Evolutionary conservation across 306 rosid species (phyloP).

Genomic region (Dicorynia guianensis): DNA sequence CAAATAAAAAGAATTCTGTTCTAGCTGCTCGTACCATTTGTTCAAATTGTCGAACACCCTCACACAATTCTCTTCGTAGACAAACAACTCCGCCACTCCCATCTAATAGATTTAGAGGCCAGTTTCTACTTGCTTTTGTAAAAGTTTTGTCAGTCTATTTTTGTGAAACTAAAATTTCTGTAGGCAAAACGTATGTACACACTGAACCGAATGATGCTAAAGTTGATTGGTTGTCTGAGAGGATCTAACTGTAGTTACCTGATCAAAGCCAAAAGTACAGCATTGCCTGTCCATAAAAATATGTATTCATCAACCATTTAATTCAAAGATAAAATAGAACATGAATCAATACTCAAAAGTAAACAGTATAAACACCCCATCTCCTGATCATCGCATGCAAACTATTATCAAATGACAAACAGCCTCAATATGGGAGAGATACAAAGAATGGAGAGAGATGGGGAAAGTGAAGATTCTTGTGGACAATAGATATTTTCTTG

Average conservation of each 20-base stretch:
- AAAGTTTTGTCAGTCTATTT: too few species aligned
- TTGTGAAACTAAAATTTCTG: too few species aligned
- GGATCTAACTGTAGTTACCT: slow-evolving; percentile 32
- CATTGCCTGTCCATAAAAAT: slow-evolving; percentile 85
- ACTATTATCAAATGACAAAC: slow-evolving; percentile 28
- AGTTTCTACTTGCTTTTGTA: too few species aligned
- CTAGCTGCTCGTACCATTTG: slow-evolving; percentile 37
- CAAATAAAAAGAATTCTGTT: slow-evolving; percentile 32
- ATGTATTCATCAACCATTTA: slow-evolving; percentile 17
- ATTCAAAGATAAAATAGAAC: slow-evolving; percentile 21
- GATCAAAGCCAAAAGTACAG: slow-evolving; percentile 82
- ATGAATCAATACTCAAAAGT: slow-evolving; percentile 29
- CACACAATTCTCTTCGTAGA: slow-evolving; percentile 31
- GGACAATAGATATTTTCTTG: neutral
- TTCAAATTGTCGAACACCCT: neutral
- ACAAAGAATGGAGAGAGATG: too few species aligned
- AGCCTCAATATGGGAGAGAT: neutral
- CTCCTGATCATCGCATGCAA: slow-evolving; percentile 3
- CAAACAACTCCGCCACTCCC: too few species aligned
- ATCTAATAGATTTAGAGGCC: too few species aligned
- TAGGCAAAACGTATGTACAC: slow-evolving; percentile 31
- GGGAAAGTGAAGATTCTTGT: slow-evolving; percentile 1
- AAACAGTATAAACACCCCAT: neutral
- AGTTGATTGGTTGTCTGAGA: slow-evolving; percentile 37
- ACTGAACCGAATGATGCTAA: slow-evolving; percentile 31